Conservation (phyloP, 805 yeast genomes). For the Saccharomycopsis sp. region DNA sequence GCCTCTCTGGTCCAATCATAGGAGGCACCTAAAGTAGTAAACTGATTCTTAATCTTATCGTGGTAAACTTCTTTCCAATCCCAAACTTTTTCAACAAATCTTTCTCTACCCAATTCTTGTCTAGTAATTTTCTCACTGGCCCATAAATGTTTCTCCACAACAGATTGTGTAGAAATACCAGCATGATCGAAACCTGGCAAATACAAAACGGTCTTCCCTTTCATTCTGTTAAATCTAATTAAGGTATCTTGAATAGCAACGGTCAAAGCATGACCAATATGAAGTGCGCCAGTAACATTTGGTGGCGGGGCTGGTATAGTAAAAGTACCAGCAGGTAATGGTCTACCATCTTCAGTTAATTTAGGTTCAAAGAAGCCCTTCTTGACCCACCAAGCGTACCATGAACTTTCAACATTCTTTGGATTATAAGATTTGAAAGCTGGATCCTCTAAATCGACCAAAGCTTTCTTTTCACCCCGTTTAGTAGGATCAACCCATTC, state of each 20-base stretch:
- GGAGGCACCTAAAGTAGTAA: constrained; percentile 87
- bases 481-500: constrained; percentile 78
- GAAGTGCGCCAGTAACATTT: constrained; percentile 96
- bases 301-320: constrained; percentile 99
- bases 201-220: constrained; percentile 87
- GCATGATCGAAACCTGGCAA: constrained; percentile 98
- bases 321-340: constrained; percentile 78
- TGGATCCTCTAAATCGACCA: constrained; percentile 84
- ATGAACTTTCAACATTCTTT: constrained; percentile 85
- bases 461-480: constrained; percentile 85
- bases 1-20: constrained; percentile 95
- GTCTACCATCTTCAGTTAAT: constrained; percentile 62
- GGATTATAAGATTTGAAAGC: constrained; percentile 93
- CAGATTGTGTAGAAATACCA: constrained; percentile 98
- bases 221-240: constrained; percentile 93
- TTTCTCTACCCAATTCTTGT: constrained; percentile 93
- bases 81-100: constrained; percentile 85
- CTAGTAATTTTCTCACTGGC: constrained; percentile 81
- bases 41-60: constrained; percentile 73
- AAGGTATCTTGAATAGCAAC: constrained; percentile 91
- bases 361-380: constrained; percentile 87
- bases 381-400: constrained; percentile 97
- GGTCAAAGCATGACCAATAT: constrained; percentile 97
- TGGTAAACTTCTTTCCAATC: constrained; percentile 98
- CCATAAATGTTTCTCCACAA: constrained; percentile 94